These are phyloP conservation scores for Hanseniaspora jakobsenii DNA, from an alignment of 805 yeast species.

Conservation along the genomic window DNA sequence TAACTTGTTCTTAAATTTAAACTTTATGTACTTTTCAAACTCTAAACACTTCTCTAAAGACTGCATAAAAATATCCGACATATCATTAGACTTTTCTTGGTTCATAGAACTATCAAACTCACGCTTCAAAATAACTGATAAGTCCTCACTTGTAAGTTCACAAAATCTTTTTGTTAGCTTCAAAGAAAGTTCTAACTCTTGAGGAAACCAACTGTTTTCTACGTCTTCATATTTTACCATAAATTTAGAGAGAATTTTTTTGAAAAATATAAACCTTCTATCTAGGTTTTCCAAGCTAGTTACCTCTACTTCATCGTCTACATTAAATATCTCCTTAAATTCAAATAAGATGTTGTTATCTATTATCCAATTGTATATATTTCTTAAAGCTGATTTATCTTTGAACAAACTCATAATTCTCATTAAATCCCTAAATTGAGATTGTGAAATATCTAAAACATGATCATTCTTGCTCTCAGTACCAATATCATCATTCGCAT, in stretches of 20 bases:
- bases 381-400: slow-evolving; percentile 41
- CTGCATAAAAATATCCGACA: slow-evolving; percentile 35
- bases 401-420: slow-evolving; percentile 1
- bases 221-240: slow-evolving; percentile 36
- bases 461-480: slow-evolving; percentile 28
- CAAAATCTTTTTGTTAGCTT: slow-evolving; percentile 54
- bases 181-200: slow-evolving; percentile 56
- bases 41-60: slow-evolving; percentile 69
- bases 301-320: slow-evolving; percentile 63
- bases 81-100: slow-evolving; percentile 8
- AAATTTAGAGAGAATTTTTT: slow-evolving; percentile 51
- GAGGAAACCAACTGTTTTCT: slow-evolving; percentile 42
- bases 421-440: slow-evolving; percentile 3
- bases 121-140: slow-evolving; percentile 40
- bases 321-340: slow-evolving; percentile 58
- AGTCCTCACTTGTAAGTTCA: slow-evolving; percentile 54
- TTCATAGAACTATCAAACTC: slow-evolving; percentile 29
- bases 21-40: slow-evolving; percentile 63
- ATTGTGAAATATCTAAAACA: slow-evolving; percentile 19
- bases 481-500: slow-evolving; percentile 21
- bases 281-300: slow-evolving; percentile 81
- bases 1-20: slow-evolving; percentile 41
- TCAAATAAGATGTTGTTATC: slow-evolving; percentile 53
- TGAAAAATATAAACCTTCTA: slow-evolving; percentile 71
- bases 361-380: slow-evolving; percentile 61